Evolutionary conservation across 2,329 filamentous ascomycete genomes (phyloP), one percentile per base, ranked within the genome.

Genomic region (Mycosphaerelloides madeirae): DNA sequence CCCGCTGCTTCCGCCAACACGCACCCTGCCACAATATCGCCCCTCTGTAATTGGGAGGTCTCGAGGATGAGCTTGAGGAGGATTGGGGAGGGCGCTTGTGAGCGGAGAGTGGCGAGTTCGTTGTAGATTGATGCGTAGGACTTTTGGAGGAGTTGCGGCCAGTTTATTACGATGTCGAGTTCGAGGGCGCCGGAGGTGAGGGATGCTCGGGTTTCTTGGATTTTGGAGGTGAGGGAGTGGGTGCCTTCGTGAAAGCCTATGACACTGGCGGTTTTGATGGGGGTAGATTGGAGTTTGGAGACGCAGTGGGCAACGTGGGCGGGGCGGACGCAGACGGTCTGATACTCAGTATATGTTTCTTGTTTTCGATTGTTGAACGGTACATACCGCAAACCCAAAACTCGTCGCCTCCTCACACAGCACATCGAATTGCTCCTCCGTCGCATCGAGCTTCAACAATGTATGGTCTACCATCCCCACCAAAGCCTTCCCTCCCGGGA

Each of bases 191-290:
- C 78, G 14, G 69, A 65, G 7, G 59, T 53, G 29, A 79, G 62
- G 12, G 77, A 76, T 9, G 65, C 63, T 19, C 65, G 64, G 0
- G 75, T 72, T 63, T 81, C 77, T 15, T 58, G 55, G n/a, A 74
- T 63, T 57, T 80, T 80, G 25, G 68, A 62, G 3, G 66, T 57
- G 0, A 75, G 73, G 37, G 72, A 65, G 48, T 78, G 66, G 0
- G 75, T 79, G 11, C 79, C 79, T 57, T 80, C 77, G 41, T 75
- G 79, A 59, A 81, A 81, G 16, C 76, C 77, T 8, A 81, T 69
- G 5, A 81, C 79, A 52, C 75, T 77, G 34, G 77, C 76, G 15
- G 81, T 71, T 18, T 67, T 66, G n/a, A 78, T 71, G 5, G 60
- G 59, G 6, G 69, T 69, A 38, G 68, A 69, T 45, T 68, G 67